phyloP scores from a whole-genome alignment of 805 yeast genomes.

The Kurtzmaniella cleridarum region DNA sequence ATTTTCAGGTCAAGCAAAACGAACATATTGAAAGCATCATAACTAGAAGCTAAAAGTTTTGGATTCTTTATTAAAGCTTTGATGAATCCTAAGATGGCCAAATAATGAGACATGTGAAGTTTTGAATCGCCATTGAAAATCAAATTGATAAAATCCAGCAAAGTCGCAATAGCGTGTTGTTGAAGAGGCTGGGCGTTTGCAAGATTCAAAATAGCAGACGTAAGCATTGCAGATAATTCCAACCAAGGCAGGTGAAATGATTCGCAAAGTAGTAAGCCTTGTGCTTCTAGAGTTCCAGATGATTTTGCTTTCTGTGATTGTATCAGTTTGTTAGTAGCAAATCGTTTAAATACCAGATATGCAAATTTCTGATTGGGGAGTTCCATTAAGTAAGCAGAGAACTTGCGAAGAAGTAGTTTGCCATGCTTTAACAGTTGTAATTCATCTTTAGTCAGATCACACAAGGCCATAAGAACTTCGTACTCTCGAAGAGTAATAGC shows the following conservation, averaged over 20 bases:
- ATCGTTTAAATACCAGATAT: slow-evolving; percentile 24
- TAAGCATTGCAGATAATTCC: slow-evolving; percentile 25
- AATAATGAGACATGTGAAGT: slow-evolving; percentile 22
- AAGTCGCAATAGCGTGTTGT: neutral
- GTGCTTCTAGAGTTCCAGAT: slow-evolving; percentile 9
- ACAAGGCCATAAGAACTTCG: slow-evolving; percentile 54
- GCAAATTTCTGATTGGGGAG: slow-evolving; percentile 42
- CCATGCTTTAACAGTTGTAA: slow-evolving; percentile 32
- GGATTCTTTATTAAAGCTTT: slow-evolving; percentile 25
- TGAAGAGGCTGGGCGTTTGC: slow-evolving; percentile 10
- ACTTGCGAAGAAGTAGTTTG: slow-evolving; percentile 34
- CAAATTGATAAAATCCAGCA: neutral
- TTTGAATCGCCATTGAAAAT: neutral
- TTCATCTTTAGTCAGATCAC: slow-evolving; percentile 32
- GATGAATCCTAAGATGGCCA: slow-evolving; percentile 30
- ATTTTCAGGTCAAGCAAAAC: slow-evolving; percentile 28
- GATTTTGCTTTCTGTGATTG: no score
- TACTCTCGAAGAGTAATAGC: slow-evolving; percentile 48
- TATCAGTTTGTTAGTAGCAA: slow-evolving; percentile 6
- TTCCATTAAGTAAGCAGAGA: slow-evolving; percentile 43
- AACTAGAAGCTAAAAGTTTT: slow-evolving; percentile 17
- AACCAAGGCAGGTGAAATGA: slow-evolving; percentile 28
- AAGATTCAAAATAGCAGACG: slow-evolving; percentile 27
- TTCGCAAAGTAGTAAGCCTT: slow-evolving; percentile 19
- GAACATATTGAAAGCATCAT: slow-evolving; percentile 25